Evolutionary conservation across 768 basidiomycete genomes (phyloP).

Genomic region (Lactarius quietus): DNA sequence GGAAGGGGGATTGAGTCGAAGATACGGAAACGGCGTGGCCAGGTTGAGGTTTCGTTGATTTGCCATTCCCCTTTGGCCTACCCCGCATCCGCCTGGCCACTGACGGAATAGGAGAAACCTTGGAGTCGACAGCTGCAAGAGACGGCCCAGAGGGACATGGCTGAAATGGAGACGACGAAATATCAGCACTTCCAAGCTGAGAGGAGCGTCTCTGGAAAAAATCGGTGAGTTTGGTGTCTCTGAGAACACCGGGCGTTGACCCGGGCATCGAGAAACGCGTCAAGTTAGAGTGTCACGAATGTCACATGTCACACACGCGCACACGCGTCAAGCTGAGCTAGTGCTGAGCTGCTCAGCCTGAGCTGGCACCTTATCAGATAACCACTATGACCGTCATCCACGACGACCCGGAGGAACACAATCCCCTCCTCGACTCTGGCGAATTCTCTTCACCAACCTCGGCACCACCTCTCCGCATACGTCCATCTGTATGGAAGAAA

Average conservation of each 20-base stretch:
- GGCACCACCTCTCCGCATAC: neutral
- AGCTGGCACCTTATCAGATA: slow-evolving; percentile 10
- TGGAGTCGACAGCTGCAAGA: neutral
- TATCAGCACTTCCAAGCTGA: neutral
- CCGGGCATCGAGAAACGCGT: slow-evolving; percentile 6
- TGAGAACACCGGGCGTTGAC: slow-evolving; percentile 9
- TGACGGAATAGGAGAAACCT: neutral
- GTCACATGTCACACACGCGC: slow-evolving; percentile 3
- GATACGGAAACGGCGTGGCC: neutral
- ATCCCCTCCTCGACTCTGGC: slow-evolving; percentile 19
- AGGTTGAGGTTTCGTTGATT: slow-evolving; percentile 24
- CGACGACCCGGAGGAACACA: slow-evolving; percentile 8
- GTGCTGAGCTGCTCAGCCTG: neutral
- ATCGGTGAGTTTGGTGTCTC: slow-evolving; percentile 19
- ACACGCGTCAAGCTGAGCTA: neutral
- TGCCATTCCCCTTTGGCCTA: slow-evolving; percentile 29
- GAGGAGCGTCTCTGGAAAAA: slow-evolving; percentile 17
- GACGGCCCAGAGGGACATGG: neutral
- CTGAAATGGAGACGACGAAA: neutral
- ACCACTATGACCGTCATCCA: neutral
- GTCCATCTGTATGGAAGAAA: slow-evolving; percentile 10
- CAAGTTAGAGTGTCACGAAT: neutral
- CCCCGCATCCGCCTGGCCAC: slow-evolving; percentile 19
- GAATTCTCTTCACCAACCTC: neutral
- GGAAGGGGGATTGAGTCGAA: neutral